A percentile compares a stretch with the other conserved stretches of the same genome.
phyloP scores from a whole-genome alignment of 1,284 basidiomycete species.

The Lignosus rhinocerotis region DNA sequence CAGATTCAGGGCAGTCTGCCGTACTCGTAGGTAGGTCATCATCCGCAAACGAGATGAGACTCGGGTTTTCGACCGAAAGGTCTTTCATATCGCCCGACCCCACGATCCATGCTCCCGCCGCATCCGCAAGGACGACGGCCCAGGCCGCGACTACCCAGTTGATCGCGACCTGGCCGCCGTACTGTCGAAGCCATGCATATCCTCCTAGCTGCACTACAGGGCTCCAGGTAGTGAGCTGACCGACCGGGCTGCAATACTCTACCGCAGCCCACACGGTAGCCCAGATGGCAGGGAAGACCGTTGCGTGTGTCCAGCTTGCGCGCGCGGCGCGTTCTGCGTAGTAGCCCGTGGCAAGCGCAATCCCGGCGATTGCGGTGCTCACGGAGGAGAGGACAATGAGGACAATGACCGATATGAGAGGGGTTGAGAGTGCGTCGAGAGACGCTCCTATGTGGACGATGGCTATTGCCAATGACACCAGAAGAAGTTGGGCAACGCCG shows the following conservation, averaged over 20 bases:
- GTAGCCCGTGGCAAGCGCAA: constrained; percentile 41
- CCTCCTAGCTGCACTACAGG: constrained; percentile 51
- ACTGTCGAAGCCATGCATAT: constrained; percentile 63
- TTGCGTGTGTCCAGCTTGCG: constrained; percentile 44
- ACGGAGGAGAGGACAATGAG: constrained; percentile 42
- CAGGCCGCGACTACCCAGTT: constrained; percentile 74
- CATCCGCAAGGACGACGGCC: constrained; percentile 64
- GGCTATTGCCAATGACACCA: constrained; percentile 47
- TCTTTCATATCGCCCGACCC: constrained; percentile 31
- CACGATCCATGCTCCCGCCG: constrained; percentile 56
- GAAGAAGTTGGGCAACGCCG: constrained; percentile 39
- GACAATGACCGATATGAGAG: constrained; percentile 46
- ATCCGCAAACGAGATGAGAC: constrained; percentile 13
- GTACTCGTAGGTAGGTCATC: constrained; percentile 2
- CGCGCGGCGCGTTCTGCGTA: constrained; percentile 29
- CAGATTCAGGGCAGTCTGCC: neutral
- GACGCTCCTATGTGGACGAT: constrained; percentile 52
- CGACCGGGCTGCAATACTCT: constrained; percentile 59
- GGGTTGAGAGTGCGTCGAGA: constrained; percentile 55
- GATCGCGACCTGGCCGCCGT: constrained; percentile 56
- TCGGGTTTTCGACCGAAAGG: constrained; percentile 1
- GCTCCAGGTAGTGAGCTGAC: constrained; percentile 70
- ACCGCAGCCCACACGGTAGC: constrained; percentile 54
- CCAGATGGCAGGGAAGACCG: constrained; percentile 72
- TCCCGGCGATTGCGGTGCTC: constrained; percentile 47